Base-by-base conservation (phyloP, 352 stramenopile genomes). In the Pythium folliculosum region DNA sequence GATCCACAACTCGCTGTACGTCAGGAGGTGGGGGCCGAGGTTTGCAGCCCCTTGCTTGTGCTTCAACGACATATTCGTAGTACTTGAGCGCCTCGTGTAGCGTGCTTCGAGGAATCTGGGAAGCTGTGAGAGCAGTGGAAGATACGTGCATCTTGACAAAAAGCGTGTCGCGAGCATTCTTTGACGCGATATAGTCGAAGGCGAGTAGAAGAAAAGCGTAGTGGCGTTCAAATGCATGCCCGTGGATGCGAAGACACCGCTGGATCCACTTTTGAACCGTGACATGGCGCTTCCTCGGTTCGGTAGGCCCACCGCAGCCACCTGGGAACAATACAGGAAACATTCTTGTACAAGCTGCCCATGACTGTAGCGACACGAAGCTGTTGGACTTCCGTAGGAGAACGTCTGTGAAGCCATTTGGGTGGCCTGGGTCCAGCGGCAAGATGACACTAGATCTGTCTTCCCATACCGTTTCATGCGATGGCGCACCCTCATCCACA, bases 181-280 rank as follows among this genome's bases (percentile, higher is more conserved):
- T 37, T 0, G 35, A 52, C 0, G 68, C 68, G 0, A 76, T 8
- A 35, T 47, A 72, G 23, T 74, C 65, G 25, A 76, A 76, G 0
- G 65, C 69, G 10, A 78, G 19, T 1, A 73, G 19, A 13, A 74
- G 43, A 38, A 76, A 78, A 2, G 43, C 69, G 14, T 74, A 72
- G 19, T 78, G 69, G 0, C 21, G 48, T 38, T 76, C 65, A 50
- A 78, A 76, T 14, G 54, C 32, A 65, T 74, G 69, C 2, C 62
- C 69, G 44, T 76, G 38, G 0, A 76, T 5, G 5, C 40, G 52
- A 10, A 77, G 17, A 17, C 61, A 71, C 1, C 66, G 57, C 16
- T 47, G 35, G 10, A 73, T 71, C 66, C 70, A 73, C 40, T 62
- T 60, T 2, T 54, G 14, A 25, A 74, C 38, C 0, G 69, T 72